phyloP scores from a whole-genome alignment of 106 monocot species.

The Dendrobium huoshanense region DNA sequence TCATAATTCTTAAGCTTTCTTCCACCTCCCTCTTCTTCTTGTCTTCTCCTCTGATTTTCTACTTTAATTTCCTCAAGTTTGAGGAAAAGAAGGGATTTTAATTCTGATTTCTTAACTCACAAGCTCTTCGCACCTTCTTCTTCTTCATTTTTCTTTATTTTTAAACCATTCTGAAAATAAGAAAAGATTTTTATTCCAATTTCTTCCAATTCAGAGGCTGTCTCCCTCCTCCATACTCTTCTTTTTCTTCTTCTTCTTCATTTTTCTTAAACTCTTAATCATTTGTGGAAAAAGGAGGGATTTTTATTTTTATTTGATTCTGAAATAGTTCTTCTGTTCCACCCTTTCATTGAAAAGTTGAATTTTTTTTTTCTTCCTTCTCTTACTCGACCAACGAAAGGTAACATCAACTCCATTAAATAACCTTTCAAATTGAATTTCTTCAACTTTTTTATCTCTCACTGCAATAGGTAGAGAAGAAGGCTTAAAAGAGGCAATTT shows the following conservation, averaged over 20 bases:
- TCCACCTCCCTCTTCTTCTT: not conserved
- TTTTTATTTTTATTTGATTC: not conserved
- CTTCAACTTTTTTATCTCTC: not conserved
- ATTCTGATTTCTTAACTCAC: not conserved
- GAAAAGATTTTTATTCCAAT: not conserved
- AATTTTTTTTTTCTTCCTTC: not conserved
- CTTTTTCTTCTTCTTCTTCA: not conserved
- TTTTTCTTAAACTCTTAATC: not conserved
- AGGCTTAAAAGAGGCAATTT: not conserved
- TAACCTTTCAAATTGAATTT: not conserved
- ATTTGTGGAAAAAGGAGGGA: too few relatives aligned
- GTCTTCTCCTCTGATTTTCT: not conserved
- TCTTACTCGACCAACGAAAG: not conserved
- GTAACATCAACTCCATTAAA: conserved; percentile 1
- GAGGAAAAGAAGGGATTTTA: not conserved
- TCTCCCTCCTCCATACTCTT: not conserved
- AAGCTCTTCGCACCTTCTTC: too few relatives aligned
- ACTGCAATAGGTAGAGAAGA: not conserved
- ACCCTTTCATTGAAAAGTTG: not conserved
- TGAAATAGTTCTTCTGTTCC: not conserved
- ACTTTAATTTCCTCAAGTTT: not conserved
- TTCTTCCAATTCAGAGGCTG: not conserved
- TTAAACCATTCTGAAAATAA: not conserved
- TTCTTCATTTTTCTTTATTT: too few relatives aligned
- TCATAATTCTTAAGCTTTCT: not conserved